These are phyloP conservation scores for Exophiala sp. DNA, from an alignment of 2,329 filamentous ascomycete species.

Conservation along the genomic window DNA sequence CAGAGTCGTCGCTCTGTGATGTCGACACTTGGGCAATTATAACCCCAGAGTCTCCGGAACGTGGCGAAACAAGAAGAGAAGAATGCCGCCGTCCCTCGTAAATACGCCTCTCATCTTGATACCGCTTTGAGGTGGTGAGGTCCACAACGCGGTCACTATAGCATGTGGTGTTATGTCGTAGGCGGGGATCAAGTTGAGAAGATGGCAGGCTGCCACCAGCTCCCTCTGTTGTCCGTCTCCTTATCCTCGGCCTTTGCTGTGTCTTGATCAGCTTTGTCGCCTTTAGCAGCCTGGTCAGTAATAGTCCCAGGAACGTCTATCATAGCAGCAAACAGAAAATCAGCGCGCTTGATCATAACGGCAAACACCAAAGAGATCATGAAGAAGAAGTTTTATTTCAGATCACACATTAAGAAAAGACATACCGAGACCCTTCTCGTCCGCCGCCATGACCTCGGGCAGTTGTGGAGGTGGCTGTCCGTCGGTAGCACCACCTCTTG, in stretches of 20 bases:
- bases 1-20: too few species aligned
- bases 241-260: slow-evolving; percentile 4
- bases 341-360: neutral
- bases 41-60: too few species aligned
- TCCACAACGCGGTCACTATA: neutral
- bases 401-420: slow-evolving; percentile 20
- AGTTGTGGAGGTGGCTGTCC: slow-evolving; percentile 11
- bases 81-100: too few species aligned
- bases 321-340: neutral
- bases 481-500: slow-evolving; percentile 3
- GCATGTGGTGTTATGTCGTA: too few species aligned
- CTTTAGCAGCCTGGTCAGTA: neutral
- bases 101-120: too few species aligned
- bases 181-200: slow-evolving; percentile 11
- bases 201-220: slow-evolving; percentile 28
- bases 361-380: neutral
- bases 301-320: slow-evolving; percentile 1
- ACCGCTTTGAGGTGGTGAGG: neutral
- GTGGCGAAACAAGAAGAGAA: too few species aligned
- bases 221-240: slow-evolving; percentile 10
- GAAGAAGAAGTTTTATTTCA: slow-evolving; percentile 1
- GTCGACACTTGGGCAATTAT: too few species aligned
- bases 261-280: neutral
- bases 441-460: slow-evolving; percentile 71
- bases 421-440: slow-evolving; percentile 61